Evolutionary conservation across 495 filamentous ascomycete genomes (phyloP).

Genomic region (Aspergillus wentii): DNA sequence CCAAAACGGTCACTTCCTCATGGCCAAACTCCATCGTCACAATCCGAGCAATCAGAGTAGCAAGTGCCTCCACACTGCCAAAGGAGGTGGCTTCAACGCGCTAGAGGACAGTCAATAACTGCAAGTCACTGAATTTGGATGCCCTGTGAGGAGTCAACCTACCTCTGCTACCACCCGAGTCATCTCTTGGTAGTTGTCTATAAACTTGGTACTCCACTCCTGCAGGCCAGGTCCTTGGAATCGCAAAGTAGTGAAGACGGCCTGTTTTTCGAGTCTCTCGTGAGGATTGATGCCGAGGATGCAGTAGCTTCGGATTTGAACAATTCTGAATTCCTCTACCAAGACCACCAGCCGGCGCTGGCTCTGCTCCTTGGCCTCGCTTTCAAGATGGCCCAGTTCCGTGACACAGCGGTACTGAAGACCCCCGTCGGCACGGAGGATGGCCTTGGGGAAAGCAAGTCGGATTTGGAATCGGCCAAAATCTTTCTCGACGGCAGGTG

Average conservation of each 20-base stretch:
- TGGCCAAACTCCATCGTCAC: constrained; percentile 31
- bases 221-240: constrained; percentile 19
- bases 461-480: constrained; percentile 11
- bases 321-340: constrained; percentile 14
- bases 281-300: constrained; percentile 43
- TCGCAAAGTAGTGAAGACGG: constrained; percentile 31
- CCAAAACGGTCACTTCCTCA: constrained; percentile 30
- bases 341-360: constrained; percentile 6
- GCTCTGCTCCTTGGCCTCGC: neutral
- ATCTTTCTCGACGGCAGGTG: constrained; percentile 3
- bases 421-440: constrained; percentile 13
- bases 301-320: constrained; percentile 17
- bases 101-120: constrained; percentile 7
- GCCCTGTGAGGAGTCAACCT: neutral
- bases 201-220: constrained; percentile 11
- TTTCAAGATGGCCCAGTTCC: constrained; percentile 5
- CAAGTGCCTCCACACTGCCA: constrained; percentile 40
- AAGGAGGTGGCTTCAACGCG: constrained; percentile 37
- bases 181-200: constrained; percentile 16
- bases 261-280: constrained; percentile 39
- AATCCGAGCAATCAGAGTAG: constrained; percentile 31
- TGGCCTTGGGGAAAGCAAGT: constrained; percentile 17
- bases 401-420: constrained; percentile 9
- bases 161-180: constrained; percentile 15
- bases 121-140: neutral